These are phyloP conservation scores for Fraxinus dipetala DNA, from an alignment of 305 asterid genomes.

Conservation along the genomic window DNA sequence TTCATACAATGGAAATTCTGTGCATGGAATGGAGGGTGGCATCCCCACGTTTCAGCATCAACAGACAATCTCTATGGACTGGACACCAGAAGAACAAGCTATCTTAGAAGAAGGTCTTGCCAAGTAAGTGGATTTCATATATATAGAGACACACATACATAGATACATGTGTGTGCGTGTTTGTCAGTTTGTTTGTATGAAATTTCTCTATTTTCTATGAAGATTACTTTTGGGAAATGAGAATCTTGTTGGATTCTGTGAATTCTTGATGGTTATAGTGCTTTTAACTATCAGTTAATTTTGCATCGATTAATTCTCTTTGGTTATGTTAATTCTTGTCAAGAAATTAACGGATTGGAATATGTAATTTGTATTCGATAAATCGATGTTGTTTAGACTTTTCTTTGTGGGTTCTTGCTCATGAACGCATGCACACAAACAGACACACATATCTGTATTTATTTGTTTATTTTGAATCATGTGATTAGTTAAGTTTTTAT, in stretches of 20 bases:
- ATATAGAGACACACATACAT: not conserved
- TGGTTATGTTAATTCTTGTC: not conserved
- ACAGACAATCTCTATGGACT: constrained; percentile 73
- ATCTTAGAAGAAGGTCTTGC: constrained; percentile 61
- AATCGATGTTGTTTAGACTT: not conserved
- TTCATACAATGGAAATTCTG: constrained; percentile 36
- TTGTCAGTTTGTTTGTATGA: not conserved
- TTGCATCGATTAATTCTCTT: not conserved
- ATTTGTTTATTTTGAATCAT: constrained; percentile 6
- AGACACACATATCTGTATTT: not conserved
- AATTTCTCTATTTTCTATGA: not conserved
- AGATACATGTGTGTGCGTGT: not conserved
- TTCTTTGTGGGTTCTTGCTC: constrained; percentile 16
- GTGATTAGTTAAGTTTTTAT: constrained; percentile 7
- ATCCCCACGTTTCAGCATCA: constrained; percentile 70
- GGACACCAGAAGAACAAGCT: constrained; percentile 82
- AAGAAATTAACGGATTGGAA: not conserved
- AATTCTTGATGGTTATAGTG: constrained; percentile 17
- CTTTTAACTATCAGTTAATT: not conserved
- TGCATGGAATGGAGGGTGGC: constrained; percentile 54
- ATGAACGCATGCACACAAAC: constrained; percentile 1
- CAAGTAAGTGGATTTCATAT: constrained; percentile 38
- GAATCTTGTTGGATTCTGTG: not conserved
- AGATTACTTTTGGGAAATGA: not conserved
- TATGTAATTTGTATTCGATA: not conserved